Evolutionary conservation across 1,284 basidiomycete genomes (phyloP), one percentile per base, ranked within the genome.

Genomic region (Trametes sp.): DNA sequence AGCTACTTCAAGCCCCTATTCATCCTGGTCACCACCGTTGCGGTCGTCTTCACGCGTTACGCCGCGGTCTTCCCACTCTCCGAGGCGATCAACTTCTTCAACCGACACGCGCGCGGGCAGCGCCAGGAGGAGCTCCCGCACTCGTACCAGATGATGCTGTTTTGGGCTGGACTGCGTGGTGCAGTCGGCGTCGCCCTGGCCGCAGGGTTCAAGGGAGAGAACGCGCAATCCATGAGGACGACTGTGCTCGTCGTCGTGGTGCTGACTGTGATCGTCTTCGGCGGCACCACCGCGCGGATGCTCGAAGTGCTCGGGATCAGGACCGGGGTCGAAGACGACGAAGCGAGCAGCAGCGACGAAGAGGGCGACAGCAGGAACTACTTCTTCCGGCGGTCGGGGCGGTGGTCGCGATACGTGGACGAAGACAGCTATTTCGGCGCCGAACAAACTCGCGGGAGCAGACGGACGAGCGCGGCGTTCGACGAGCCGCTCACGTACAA

Each of bases 91-190:
- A 99, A 99, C 79, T 84, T 97, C 68, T 94, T 94, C 82, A 90
- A 93, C 59, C 83, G 81, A 57, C 88, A 92, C 67, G 91, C 90
- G 2, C 87, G 95, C 1, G 94, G 94, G 1, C 93, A 95, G 70
- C 84, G 94, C 36, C 79, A 84, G 31, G 95, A 97, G 68, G 95
- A 97, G 71, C 81, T 98, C 4, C 95, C 96, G 0, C 95, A 98
- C 75, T 95, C 94, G 19, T 97, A 98, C 71, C 95, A 97, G 72
- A 96, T 96, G 94, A 96, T 98, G 96, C 81, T 99, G 23, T 99
- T 99, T 79, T 99, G 97, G 98, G 97, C 97, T 0, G 98, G 98
- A 9, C 81, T 99, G 54, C 86, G 97, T 35, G 97, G 97, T 58
- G 97, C 97, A 0, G 97, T 98, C 41, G 97, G 98, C 26, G 98